phyloP scores from a whole-genome alignment of 2,329 filamentous ascomycete species.

The Emydomyces testavorans region DNA sequence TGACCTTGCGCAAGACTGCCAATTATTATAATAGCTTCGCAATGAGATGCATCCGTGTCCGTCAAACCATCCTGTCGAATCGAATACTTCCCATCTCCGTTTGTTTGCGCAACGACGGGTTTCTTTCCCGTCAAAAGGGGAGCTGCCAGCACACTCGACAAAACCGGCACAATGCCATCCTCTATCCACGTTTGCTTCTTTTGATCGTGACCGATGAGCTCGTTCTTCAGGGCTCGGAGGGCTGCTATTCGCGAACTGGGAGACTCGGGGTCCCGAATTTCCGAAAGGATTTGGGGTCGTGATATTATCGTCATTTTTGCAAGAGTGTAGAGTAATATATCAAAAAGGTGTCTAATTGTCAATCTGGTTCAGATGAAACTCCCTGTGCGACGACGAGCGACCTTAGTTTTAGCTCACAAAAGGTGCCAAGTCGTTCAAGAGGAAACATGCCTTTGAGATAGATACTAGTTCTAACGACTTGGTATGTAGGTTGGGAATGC shows the following conservation, averaged over 20 bases:
- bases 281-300: conserved; percentile 44
- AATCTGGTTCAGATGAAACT: background rate
- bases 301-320: conserved; percentile 45
- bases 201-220: conserved; percentile 75
- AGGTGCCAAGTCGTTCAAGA: too few species aligned
- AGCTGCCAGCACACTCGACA: conserved; percentile 40
- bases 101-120: conserved; percentile 21
- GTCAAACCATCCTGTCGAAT: conserved; percentile 43
- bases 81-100: conserved; percentile 21
- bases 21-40: conserved; percentile 76
- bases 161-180: conserved; percentile 50
- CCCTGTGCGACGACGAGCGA: background rate
- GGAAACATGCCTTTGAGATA: too few species aligned
- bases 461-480: too few species aligned
- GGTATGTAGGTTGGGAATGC: too few species aligned
- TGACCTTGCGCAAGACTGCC: conserved; percentile 74
- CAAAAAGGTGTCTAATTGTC: too few species aligned
- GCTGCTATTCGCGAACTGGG: conserved; percentile 39
- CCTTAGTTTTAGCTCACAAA: too few species aligned
- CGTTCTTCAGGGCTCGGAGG: conserved; percentile 70
- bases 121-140: conserved; percentile 32
- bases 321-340: too few species aligned
- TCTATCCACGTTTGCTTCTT: conserved; percentile 71
- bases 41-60: conserved; percentile 55
- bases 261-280: conserved; percentile 45